Evolutionary conservation across 2,329 filamentous ascomycete species (phyloP), one percentile per base, ranked within the genome.

Genomic region (Stagonosporopsis rhizophila): DNA sequence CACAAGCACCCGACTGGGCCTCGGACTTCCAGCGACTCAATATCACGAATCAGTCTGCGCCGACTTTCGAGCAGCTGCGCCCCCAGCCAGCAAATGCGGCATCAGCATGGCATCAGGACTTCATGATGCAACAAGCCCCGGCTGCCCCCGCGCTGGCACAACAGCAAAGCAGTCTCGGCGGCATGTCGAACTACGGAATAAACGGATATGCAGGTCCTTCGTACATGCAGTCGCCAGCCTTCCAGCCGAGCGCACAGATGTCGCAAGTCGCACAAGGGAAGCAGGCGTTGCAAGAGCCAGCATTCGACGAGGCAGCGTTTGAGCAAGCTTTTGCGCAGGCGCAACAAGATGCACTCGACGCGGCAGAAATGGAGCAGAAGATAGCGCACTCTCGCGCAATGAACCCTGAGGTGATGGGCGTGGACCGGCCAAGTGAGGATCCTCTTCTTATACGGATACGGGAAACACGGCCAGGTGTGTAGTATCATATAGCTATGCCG

Each of bases 91-190:
- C 68, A 37, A 69, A 63, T 51, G 62, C 67, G 17, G 60, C 69
- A 17, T 60, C 69, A 48, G 77, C 79, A 77, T 88, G 87, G 87
- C 85, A 87, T 47, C 79, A 85, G 66, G 86, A 88, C 62, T 88
- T 89, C 66, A 70, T 83, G 64, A 66, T 70, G 27, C 73, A 77
- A 37, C 77, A 79, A 52, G 50, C 60, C n/a, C 65, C 70, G 30
- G 67, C 72, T 50, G 56, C 66, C 7, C 75, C 75, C 27, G 60
- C 65, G n/a, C 67, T 38, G 15, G 9, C 41, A 14, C 68, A 70
- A 32, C 69, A 71, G 27, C 70, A 72, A 28, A 65, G 50, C 45
- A 57, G 61, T 22, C 73, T 70, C 50, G 63, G 62, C 4, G 64
- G 66, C 17, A 68, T 73, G 62, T 45, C 65, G 8, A 66, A 66